Evolutionary conservation across 192 early-diverging fungal species (phyloP), one percentile per base, ranked within the genome.

Genomic region (Martensiomyces pterosporus): DNA sequence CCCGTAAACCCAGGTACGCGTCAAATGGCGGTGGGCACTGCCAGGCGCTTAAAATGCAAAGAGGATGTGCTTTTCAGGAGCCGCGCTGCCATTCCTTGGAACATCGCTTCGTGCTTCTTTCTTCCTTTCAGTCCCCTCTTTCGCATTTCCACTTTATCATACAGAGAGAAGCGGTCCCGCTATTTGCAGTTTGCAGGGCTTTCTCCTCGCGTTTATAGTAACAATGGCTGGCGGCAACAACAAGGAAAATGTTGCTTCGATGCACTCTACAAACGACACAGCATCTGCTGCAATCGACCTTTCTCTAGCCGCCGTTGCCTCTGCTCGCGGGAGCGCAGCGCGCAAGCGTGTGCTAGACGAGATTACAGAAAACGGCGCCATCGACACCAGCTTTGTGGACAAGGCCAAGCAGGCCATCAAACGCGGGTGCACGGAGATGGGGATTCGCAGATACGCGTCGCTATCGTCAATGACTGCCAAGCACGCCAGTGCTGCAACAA

Each of bases 321-420:
- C 43, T 25, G 14, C 43, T 12, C 9, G 23, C 25, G n/a, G 43
- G 13, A 15, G 19, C 43, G 22, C 19, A 25, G 19, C 43, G 32
- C 65, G 45, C 22, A 67, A 67, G 49, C 57, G 65, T 21, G 40
- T 44, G 16, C 25, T 60, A 37, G 52, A 37, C 21, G 48, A 60
- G 37, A 29, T 41, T 17, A 27, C 36, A 4, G 57, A 52, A 3
- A 40, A 49, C 43, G 23, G 10, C 10, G 12, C 35, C 42, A 15
- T 45, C 17, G 52, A 54, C 3, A 35, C 40, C 38, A 8, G 29
- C 29, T 21, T 72, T 39, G 61, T 64, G 9, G 53, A 42, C 27
- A 55, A 56, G 52, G 61, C 68, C 18, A 72, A 72, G 45, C 22
- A 26, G 18, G 68, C 68, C 3, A 72, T 72, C 16, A 64, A 60